Evolutionary conservation across 306 rosid genomes (phyloP).

Genomic region (Prunus campanulata): DNA sequence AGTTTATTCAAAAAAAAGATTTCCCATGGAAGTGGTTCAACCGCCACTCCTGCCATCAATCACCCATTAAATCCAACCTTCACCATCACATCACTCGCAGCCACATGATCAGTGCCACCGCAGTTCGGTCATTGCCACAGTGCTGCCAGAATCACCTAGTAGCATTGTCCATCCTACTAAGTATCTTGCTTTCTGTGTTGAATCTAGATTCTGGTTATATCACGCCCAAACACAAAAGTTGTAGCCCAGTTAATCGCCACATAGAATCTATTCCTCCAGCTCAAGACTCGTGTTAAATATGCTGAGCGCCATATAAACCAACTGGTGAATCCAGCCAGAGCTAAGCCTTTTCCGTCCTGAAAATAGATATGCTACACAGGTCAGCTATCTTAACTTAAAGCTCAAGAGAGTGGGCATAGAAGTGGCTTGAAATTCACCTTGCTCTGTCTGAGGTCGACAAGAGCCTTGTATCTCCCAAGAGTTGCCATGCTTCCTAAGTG

Average conservation of each 20-base stretch:
- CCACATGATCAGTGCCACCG: background rate
- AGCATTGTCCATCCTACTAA: background rate
- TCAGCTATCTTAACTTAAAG: constrained; percentile 16
- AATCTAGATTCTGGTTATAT: constrained; percentile 81
- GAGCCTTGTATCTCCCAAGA: constrained; percentile 90
- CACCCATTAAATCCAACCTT: background rate
- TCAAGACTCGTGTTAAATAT: constrained; percentile 78
- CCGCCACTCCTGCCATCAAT: background rate
- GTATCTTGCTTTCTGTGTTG: background rate
- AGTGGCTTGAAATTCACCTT: constrained; percentile 48
- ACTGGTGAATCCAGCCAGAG: constrained; percentile 82
- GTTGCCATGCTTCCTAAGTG: constrained; percentile 98
- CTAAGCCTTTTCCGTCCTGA: constrained; percentile 76
- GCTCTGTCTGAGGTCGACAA: constrained; percentile 91
- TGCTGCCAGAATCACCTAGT: background rate
- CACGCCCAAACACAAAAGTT: constrained; percentile 85
- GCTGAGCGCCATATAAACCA: constrained; percentile 94
- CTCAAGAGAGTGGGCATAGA: background rate
- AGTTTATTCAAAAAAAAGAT: background rate
- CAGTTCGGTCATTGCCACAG: background rate
- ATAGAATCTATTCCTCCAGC: constrained; percentile 97
- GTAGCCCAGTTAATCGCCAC: constrained; percentile 95
- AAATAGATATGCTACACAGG: constrained; percentile 1
- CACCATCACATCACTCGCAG: background rate
- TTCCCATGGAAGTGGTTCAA: background rate